Conservation (phyloP, 129 eudicot genomes). For the Flaveria brownii region DNA sequence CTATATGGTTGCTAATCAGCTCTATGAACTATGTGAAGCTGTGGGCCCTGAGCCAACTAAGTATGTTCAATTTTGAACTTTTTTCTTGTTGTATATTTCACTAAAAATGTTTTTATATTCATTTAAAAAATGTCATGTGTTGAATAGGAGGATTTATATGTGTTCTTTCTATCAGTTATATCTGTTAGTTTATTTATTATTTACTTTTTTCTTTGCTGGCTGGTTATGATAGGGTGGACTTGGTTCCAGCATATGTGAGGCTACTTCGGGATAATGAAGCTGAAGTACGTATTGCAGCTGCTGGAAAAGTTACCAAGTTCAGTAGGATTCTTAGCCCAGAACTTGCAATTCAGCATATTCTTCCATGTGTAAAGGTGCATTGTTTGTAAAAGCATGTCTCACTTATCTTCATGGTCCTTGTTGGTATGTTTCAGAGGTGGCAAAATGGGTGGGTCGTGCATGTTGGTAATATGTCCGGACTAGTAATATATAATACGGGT, state of each 20-base stretch:
- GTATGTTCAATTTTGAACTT: slow-evolving; percentile 40
- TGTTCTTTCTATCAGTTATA: slow-evolving; percentile 12
- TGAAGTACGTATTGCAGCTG: slow-evolving; percentile 99
- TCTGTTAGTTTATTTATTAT: background rate
- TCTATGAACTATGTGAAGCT: slow-evolving; percentile 98
- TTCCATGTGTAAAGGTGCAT: slow-evolving; percentile 96
- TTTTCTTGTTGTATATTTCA: background rate
- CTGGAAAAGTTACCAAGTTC: slow-evolving; percentile 96
- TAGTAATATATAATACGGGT: background rate
- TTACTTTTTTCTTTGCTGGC: slow-evolving; percentile 3
- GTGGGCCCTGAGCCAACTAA: slow-evolving; percentile 99
- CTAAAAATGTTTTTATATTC: background rate
- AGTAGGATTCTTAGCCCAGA: slow-evolving; percentile 91
- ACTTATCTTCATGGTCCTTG: background rate
- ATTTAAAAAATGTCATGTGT: background rate
- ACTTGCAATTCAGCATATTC: slow-evolving; percentile 93
- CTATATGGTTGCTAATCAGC: slow-evolving; percentile 98
- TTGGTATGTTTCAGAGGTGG: background rate
- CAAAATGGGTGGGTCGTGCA: background rate
- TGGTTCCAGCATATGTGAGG: slow-evolving; percentile 98
- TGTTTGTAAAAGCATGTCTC: slow-evolving; percentile 1
- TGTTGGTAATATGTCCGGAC: background rate
- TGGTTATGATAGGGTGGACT: slow-evolving; percentile 65
- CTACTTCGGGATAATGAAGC: slow-evolving; percentile 99
- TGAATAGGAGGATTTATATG: background rate